Evolutionary conservation across 164 flowering plant genomes (phyloP), one percentile per base, ranked within the genome.

Genomic region (Taxillus chinensis): DNA sequence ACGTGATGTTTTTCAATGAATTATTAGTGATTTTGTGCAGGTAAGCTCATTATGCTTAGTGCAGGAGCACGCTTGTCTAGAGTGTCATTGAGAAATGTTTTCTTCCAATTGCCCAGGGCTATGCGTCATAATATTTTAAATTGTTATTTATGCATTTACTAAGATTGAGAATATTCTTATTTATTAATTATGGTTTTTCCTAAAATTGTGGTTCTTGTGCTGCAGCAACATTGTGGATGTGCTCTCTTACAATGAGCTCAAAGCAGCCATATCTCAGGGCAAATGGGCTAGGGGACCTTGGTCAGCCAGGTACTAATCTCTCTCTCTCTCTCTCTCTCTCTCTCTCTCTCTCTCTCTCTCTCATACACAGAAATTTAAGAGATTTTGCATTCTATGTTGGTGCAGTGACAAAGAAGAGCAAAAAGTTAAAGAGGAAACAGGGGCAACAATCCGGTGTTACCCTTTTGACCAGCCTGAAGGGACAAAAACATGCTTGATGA

Each of bases 261-360:
- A 92, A 77, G 82, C 42, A 39, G 93, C 84, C 59, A 83, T 92
- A 50, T 77, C 87, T 57, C 69, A 69, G 67, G 95, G 98, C 11
- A 92, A 88, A 78, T 90, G 96, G 96, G 98, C 96, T 27, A 83
- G 98, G 74, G 95, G 98, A 66, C 95, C 96, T 61, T 92, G 98
- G 98, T 85, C 89, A 17, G 97, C 86, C 45, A 90, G 98, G 98
- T 87, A 71, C 3, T 62, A 3, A 5, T 40, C 58, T 48, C 55
- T 49, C 5, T 4, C 42, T 40, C 50, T 5, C 50, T 46, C 50
- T 46, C 50, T 46, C 50, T 46, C 50, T 46, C 50, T 48, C 51
- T 7, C 51, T 7, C 51, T 7, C 51, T 7, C 51, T 7, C 51
- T 7, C 51, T 8, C 51, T 8, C 51, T 8, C 3, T 8, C 51